Evolutionary conservation across 257 asterid genomes (phyloP), one percentile per base, ranked within the genome.

Genomic region (Solanum sitiens): DNA sequence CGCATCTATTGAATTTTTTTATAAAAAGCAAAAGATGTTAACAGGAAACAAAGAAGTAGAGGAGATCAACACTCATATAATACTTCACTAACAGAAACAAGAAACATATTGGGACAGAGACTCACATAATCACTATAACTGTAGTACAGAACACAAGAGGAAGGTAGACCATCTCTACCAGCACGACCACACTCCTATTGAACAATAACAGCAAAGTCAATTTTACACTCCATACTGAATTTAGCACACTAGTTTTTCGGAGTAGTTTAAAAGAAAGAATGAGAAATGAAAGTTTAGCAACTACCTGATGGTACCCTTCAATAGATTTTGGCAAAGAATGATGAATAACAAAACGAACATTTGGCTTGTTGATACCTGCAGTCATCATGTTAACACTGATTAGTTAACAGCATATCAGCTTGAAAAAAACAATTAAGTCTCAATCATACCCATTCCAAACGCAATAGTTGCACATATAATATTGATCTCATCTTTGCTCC

Each of bases 121-220:
- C 98, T 93, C 88, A 97, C 99, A 79, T 95, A 97, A 90, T 95
- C 99, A 90, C 96, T 93, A 86, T 97, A 97, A 88, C 94, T 95
- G 96, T 97, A 97, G 91, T 95, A 97, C 89, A 97, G 92, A 74
- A 95, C 92, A 87, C 99, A 97, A 83, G 99, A 94, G 84, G 99
- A 91, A 93, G 95, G 95, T 89, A 86, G 98, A 53, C 99, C 98
- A 91, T 97, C 99, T 91, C 99, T 94, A 92, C 99, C 99, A 90
- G 99, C 99, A 91, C 99, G 99, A 82, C 99, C 99, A 91, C 99
- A 97, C 92, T 97, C 99, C 99, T 97, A 90, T 71, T 89, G 73
- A 91, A 90, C 23, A 79, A 73, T 35, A 73, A 50, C 61, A 53
- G 71, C 84, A 72, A 73, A 27, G 71, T 45, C 56, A 86, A 21